phyloP scores from a whole-genome alignment of 2,329 filamentous ascomycete genomes.

The Dactylonectria estremocensis region DNA sequence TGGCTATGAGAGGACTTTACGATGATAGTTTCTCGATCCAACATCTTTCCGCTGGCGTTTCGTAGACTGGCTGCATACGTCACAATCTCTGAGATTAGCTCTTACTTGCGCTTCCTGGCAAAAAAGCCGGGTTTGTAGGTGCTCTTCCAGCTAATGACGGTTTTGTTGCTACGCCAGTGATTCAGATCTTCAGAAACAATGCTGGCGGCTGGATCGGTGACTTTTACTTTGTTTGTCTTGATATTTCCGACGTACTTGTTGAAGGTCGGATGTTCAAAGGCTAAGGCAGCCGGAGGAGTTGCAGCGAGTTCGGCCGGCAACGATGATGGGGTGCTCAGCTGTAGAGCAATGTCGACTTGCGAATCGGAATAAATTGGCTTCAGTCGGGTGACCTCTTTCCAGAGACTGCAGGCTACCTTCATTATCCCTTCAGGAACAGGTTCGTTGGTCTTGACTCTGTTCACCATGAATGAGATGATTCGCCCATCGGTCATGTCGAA shows the following conservation, averaged over 20 bases:
- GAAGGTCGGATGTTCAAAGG: slow-evolving; percentile 64
- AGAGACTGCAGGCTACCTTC: slow-evolving; percentile 10
- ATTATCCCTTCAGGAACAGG: slow-evolving; percentile 20
- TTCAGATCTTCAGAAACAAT: slow-evolving; percentile 62
- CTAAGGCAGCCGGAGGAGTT: slow-evolving; percentile 43
- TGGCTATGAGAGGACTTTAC: slow-evolving; percentile 49
- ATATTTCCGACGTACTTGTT: slow-evolving; percentile 62
- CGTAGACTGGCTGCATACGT: slow-evolving; percentile 80
- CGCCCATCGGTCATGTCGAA: slow-evolving; percentile 54
- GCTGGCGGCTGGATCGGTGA: slow-evolving; percentile 45
- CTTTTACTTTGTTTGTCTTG: slow-evolving; percentile 53
- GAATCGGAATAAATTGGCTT: background rate
- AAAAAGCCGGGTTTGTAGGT: slow-evolving; percentile 44
- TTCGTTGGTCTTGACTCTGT: slow-evolving; percentile 21
- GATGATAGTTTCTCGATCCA: slow-evolving; percentile 77
- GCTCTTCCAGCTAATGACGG: slow-evolving; percentile 60
- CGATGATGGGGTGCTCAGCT: background rate
- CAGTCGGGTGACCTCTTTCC: slow-evolving; percentile 10
- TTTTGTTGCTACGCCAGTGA: slow-evolving; percentile 76
- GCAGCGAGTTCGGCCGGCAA: background rate
- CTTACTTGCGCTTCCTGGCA: slow-evolving; percentile 69
- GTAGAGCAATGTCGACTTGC: slow-evolving; percentile 11
- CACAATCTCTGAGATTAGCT: slow-evolving; percentile 77
- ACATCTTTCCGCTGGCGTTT: slow-evolving; percentile 72
- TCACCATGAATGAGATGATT: slow-evolving; percentile 45